Percentiles rank a stretch among this genome's conserved stretches.
These are phyloP conservation scores for Plasmodium coatneyi DNA, from an alignment of 169 alveolate species.

Conservation along the genomic window DNA sequence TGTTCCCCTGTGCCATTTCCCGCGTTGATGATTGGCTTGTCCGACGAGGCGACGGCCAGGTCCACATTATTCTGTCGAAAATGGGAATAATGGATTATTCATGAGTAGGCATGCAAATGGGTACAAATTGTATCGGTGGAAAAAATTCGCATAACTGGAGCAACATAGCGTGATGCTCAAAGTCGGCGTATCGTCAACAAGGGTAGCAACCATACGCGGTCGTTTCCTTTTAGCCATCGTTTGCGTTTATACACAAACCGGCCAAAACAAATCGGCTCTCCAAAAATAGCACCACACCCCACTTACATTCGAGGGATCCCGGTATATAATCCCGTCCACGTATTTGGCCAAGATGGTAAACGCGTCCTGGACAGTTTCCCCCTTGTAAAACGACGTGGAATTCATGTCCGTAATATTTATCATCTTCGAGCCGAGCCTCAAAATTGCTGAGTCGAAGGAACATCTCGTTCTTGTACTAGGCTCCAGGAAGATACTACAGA, in stretches of 20 bases:
- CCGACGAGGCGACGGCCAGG: constrained; percentile 56
- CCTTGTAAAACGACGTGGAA: constrained; percentile 83
- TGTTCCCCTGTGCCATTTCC: constrained; percentile 91
- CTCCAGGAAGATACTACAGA: constrained; percentile 82
- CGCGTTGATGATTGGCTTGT: constrained; percentile 86
- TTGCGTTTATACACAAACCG: not conserved
- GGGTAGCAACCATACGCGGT: not conserved
- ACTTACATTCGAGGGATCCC: constrained; percentile 73
- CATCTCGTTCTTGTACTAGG: constrained; percentile 91
- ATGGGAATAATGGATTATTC: not conserved
- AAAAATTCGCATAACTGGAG: not conserved
- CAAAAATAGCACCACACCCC: not conserved
- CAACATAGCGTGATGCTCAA: not conserved
- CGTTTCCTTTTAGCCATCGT: not conserved
- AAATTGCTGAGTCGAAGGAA: constrained; percentile 89
- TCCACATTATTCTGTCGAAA: constrained; percentile 66
- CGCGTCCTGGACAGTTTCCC: constrained; percentile 88
- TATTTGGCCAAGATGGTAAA: constrained; percentile 81
- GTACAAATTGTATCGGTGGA: not conserved
- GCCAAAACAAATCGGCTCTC: not conserved
- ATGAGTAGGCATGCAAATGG: not conserved
- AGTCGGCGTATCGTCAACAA: not conserved
- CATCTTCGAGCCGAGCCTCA: constrained; percentile 85
- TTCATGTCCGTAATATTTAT: constrained; percentile 77
- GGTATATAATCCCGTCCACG: constrained; percentile 83